Conservation (phyloP, 2,329 filamentous ascomycete genomes). For the Penicillium sp. region DNA sequence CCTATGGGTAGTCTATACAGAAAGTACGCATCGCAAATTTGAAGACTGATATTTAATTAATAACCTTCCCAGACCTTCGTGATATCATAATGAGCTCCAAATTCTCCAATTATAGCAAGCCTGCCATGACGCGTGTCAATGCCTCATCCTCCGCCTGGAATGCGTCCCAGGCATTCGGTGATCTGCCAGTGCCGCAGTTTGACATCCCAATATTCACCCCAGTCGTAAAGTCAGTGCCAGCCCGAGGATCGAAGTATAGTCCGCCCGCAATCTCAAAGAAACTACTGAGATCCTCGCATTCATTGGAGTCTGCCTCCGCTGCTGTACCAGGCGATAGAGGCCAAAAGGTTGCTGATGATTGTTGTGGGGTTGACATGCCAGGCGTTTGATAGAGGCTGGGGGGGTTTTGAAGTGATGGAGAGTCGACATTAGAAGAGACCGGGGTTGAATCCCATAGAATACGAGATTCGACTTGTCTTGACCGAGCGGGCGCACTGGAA, state of each 20-base stretch:
- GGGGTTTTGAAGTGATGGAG: background rate
- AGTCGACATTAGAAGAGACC: background rate
- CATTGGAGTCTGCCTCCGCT: conserved; percentile 17
- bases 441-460: background rate
- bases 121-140: conserved; percentile 37
- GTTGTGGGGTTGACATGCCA: conserved; percentile 15
- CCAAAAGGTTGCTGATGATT: conserved; percentile 16
- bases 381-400: conserved; percentile 9
- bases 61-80: background rate
- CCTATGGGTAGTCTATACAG: no score
- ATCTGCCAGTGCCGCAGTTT: conserved; percentile 2
- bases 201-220: conserved; percentile 10
- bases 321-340: conserved; percentile 15
- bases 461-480: background rate
- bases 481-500: background rate
- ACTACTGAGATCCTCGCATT: conserved; percentile 56
- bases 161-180: conserved; percentile 22
- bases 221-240: conserved; percentile 5
- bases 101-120: conserved; percentile 23
- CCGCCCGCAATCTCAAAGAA: conserved; percentile 63
- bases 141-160: conserved; percentile 39
- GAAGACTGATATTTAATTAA: no score
- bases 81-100: background rate
- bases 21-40: no score
- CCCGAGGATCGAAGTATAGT: conserved; percentile 30